Base-by-base conservation (phyloP, 768 basidiomycete species). In the Tephrocybe sp. region DNA sequence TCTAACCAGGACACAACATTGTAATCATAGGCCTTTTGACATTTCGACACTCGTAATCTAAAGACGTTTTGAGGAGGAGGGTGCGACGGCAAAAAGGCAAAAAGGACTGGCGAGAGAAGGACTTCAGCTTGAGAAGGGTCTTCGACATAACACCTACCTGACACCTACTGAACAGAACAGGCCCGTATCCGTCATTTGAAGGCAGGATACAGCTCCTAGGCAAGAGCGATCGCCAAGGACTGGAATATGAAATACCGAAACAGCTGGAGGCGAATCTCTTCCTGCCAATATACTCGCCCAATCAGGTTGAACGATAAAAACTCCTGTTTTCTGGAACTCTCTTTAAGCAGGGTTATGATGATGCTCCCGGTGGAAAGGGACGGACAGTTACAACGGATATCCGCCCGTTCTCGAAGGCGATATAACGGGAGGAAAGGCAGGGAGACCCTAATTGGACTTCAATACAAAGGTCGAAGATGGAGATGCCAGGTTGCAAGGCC, bases 151-250 rank as follows among this genome's bases (percentile, higher is more conserved):
- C n/a, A n/a, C n/a, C n/a, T n/a, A n/a, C n/a, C n/a, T n/a, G n/a
- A n/a, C n/a, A n/a, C n/a, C n/a, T n/a, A n/a, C n/a, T n/a, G n/a
- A n/a, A n/a, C n/a, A 55, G 51, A 70, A 84, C 9, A 83, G 52
- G 0, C 74, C 76, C 0, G 78, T 77, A 21, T 78, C 73, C 0
- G 78, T 77, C 66, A 82, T 71, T 59, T 83, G 80, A 19, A 83
- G 68, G 55, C 80, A 84, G 21, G 72, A 71, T 15, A 81, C 58
- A 47, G 50, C 53, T 13, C 30, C 46, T 19, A 77, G 59, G 38
- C 54, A 57, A 1, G 55, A 42, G 1, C 61, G 58, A 37, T 71
- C 57, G 13, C 60, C 62, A 44, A 74, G 68, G 41, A 55, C 61
- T 5, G 64, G 66, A 21, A 65, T 44, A 25, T 68, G 71, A 5